Evolutionary conservation across 2,329 filamentous ascomycete species (phyloP).

Genomic region (Botrytis tulipae): DNA sequence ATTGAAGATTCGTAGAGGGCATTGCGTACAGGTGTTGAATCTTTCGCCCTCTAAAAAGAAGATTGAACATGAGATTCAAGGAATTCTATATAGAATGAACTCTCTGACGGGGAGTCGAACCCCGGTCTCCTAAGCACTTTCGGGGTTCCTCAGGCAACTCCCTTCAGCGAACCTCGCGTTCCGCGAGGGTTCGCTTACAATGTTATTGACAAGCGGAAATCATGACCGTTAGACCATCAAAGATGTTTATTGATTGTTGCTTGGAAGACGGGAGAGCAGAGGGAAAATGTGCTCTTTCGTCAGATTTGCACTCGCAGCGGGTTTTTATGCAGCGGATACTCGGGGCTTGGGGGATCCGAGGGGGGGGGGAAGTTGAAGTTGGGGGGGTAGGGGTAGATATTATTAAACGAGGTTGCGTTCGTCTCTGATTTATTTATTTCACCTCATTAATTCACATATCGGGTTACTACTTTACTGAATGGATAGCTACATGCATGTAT

Average conservation of each 20-base stretch:
- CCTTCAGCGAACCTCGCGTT: no score
- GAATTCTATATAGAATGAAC: not conserved
- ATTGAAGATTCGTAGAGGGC: no score
- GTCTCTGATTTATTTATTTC: not conserved
- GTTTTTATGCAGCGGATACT: not conserved
- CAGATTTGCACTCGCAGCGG: not conserved
- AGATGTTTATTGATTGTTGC: constrained; percentile 22
- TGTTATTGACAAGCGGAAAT: constrained; percentile 39
- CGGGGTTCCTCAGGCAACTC: no score
- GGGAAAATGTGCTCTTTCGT: not conserved
- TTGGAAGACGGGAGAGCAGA: not conserved
- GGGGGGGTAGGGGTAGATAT: not conserved
- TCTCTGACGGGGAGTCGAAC: constrained; percentile 33
- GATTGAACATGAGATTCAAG: not conserved
- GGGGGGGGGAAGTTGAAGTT: not conserved
- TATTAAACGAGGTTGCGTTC: not conserved
- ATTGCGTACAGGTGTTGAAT: no score
- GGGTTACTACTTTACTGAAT: not conserved
- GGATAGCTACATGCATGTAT: not conserved
- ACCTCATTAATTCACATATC: not conserved
- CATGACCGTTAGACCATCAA: constrained; percentile 41
- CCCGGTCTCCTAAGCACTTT: no score
- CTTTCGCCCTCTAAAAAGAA: no score
- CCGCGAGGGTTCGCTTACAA: constrained; percentile 26
- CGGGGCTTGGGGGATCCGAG: not conserved